Evolutionary conservation across 2,329 filamentous ascomycete genomes (phyloP).

Genomic region (Arthrinium puccinioides): DNA sequence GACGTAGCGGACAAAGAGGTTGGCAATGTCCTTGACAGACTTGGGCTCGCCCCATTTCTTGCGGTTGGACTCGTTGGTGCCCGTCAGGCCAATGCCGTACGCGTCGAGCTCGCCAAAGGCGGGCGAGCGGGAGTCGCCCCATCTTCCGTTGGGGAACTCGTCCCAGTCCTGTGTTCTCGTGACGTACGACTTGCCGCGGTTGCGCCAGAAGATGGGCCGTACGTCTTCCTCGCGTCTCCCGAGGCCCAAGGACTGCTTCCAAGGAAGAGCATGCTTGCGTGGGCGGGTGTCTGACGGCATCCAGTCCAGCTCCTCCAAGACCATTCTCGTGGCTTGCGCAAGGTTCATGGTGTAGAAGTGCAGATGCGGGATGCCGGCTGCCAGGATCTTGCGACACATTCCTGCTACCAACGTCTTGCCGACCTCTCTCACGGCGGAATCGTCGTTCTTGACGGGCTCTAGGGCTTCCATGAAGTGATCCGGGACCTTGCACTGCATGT

Average conservation of each 20-base stretch:
- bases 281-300: constrained; percentile 72
- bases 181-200: constrained; percentile 92
- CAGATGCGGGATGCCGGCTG: constrained; percentile 75
- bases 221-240: constrained; percentile 90
- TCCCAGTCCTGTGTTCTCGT: constrained; percentile 97
- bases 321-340: constrained; percentile 86
- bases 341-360: constrained; percentile 99
- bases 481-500: constrained; percentile 83
- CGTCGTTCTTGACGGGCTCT: constrained; percentile 94
- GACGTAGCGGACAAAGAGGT: constrained; percentile 81
- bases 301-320: constrained; percentile 82
- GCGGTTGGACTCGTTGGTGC: constrained; percentile 91
- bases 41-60: constrained; percentile 88
- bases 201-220: constrained; percentile 97
- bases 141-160: constrained; percentile 96
- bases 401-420: constrained; percentile 82
- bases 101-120: constrained; percentile 93
- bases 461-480: constrained; percentile 72
- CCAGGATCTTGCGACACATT: constrained; percentile 81
- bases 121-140: constrained; percentile 94
- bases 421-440: constrained; percentile 82
- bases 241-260: constrained; percentile 88
- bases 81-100: constrained; percentile 88
- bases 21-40: constrained; percentile 70
- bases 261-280: constrained; percentile 83